These are phyloP conservation scores for Dactylellina cionopaga DNA, from an alignment of 2,329 filamentous ascomycete species.

Conservation along the genomic window DNA sequence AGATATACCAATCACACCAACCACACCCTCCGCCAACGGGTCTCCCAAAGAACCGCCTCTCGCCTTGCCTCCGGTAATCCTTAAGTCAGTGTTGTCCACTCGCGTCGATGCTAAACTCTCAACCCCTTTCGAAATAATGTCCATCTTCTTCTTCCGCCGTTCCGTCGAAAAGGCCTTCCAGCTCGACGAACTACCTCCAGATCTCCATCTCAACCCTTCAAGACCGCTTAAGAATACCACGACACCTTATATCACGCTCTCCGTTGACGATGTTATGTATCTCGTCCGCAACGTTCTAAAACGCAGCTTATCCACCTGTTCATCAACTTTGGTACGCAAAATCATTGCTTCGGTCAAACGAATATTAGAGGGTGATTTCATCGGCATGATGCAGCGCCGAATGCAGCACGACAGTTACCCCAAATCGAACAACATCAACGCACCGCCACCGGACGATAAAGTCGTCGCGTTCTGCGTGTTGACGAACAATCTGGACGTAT, in stretches of 20 bases:
- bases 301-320: slow-evolving; percentile 84
- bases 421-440: slow-evolving; percentile 61
- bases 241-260: slow-evolving; percentile 90
- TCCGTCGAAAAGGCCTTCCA: slow-evolving; percentile 98
- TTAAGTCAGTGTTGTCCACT: slow-evolving; percentile 79
- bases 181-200: slow-evolving; percentile 84
- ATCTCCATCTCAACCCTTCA: slow-evolving; percentile 68
- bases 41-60: slow-evolving; percentile 62
- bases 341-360: slow-evolving; percentile 81
- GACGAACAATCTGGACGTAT: slow-evolving; percentile 94
- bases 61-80: slow-evolving; percentile 76
- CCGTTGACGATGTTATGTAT: slow-evolving; percentile 99
- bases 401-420: slow-evolving; percentile 98
- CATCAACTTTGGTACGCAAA: slow-evolving; percentile 78
- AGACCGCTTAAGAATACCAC: slow-evolving; percentile 70
- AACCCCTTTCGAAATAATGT: slow-evolving; percentile 87
- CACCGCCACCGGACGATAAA: slow-evolving; percentile 79
- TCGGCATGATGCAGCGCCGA: slow-evolving; percentile 95
- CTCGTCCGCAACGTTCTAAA: slow-evolving; percentile 93
- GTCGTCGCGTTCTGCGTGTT: slow-evolving; percentile 90
- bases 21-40: slow-evolving; percentile 5
- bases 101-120: slow-evolving; percentile 81
- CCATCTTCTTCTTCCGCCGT: slow-evolving; percentile 93
- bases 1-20: slow-evolving; percentile 54
- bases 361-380: slow-evolving; percentile 86